A percentile compares a stretch with the other conserved stretches of the same genome.
phyloP scores from a whole-genome alignment of 352 stramenopile genomes.

The Thalassiosira livingstoniorum region DNA sequence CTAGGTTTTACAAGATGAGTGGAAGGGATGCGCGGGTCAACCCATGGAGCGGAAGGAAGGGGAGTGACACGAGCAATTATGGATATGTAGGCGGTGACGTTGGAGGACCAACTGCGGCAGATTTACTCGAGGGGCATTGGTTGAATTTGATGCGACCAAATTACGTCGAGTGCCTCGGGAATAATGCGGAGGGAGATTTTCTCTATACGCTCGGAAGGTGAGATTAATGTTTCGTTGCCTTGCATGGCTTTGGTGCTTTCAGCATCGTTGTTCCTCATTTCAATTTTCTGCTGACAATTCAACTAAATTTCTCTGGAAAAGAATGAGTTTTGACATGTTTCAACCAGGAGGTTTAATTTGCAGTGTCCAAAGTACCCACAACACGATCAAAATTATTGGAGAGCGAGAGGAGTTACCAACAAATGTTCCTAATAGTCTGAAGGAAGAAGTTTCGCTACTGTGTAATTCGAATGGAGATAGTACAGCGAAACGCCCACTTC shows the following conservation, averaged over 20 bases:
- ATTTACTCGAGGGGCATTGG: slow-evolving; percentile 58
- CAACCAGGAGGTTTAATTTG: slow-evolving; percentile 55
- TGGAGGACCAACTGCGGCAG: slow-evolving; percentile 37
- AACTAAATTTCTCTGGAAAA: slow-evolving; percentile 27
- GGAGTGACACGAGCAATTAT: slow-evolving; percentile 24
- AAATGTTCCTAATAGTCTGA: slow-evolving; percentile 69
- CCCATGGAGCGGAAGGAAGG: slow-evolving; percentile 41
- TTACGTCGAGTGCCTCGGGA: slow-evolving; percentile 58
- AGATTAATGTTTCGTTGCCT: not conserved
- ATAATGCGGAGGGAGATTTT: slow-evolving; percentile 50
- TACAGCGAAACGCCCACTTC: slow-evolving; percentile 46
- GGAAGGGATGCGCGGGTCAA: slow-evolving; percentile 52
- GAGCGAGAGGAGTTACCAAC: slow-evolving; percentile 42
- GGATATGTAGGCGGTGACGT: slow-evolving; percentile 29
- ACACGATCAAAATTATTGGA: slow-evolving; percentile 51
- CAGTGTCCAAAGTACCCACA: slow-evolving; percentile 54
- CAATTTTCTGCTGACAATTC: not conserved
- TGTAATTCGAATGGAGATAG: slow-evolving; percentile 38
- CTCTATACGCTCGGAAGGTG: slow-evolving; percentile 51
- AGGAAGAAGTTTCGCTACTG: slow-evolving; percentile 56
- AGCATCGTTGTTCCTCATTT: not conserved
- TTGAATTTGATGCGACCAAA: slow-evolving; percentile 54
- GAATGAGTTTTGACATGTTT: slow-evolving; percentile 66
- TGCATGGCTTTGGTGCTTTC: not conserved
- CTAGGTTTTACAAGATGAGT: slow-evolving; percentile 51